Evolutionary conservation across 495 filamentous ascomycete species (phyloP).

Genomic region (Viridothelium virens): DNA sequence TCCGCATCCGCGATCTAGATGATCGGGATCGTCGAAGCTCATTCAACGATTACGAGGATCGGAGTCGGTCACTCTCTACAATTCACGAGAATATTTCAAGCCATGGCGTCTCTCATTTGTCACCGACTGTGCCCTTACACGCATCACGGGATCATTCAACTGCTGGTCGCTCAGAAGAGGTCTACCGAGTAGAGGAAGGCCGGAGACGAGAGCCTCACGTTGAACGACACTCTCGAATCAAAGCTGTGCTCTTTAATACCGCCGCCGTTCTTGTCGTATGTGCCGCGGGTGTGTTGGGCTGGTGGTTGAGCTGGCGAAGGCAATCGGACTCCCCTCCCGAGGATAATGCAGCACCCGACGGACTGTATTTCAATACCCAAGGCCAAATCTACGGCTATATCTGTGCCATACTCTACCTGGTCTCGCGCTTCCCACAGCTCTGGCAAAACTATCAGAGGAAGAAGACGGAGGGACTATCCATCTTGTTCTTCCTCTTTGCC

Average conservation of each 20-base stretch:
- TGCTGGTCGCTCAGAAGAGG: neutral
- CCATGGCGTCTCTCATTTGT: constrained; percentile 58
- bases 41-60: neutral
- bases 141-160: neutral
- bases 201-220: constrained; percentile 2
- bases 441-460: constrained; percentile 84
- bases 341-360: constrained; percentile 24
- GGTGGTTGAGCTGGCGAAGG: constrained; percentile 58
- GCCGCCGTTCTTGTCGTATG: constrained; percentile 70
- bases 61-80: constrained; percentile 25
- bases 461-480: constrained; percentile 79
- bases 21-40: neutral
- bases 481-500: constrained; percentile 94
- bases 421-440: constrained; percentile 78
- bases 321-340: constrained; percentile 23
- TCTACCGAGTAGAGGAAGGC: constrained; percentile 10
- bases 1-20: neutral
- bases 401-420: constrained; percentile 73
- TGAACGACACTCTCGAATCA: constrained; percentile 16
- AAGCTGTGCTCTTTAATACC: constrained; percentile 58
- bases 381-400: constrained; percentile 48
- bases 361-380: constrained; percentile 57
- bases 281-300: constrained; percentile 72
- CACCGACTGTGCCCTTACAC: constrained; percentile 42
- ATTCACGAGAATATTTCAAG: constrained; percentile 40